Conservation (phyloP, 1,284 basidiomycete species). For the Rhodotorula sp. region DNA sequence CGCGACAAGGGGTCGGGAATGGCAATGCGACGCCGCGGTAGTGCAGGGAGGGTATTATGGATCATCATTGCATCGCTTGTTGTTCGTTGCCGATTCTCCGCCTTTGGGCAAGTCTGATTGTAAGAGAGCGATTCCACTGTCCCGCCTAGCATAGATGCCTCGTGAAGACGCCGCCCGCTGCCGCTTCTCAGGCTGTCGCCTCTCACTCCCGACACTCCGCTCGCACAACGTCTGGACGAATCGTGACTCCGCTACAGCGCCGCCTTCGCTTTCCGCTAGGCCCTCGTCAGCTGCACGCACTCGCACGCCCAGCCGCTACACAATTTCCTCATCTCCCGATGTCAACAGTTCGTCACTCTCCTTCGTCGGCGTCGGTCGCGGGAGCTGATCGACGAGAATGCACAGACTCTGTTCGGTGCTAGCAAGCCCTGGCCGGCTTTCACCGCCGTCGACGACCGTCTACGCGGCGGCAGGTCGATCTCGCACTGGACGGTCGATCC, state of each 20-base stretch:
- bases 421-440: conserved; percentile 44
- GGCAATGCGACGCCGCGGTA: background rate
- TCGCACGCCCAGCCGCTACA: no score
- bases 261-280: background rate
- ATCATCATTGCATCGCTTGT: background rate
- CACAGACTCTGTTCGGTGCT: conserved; percentile 8
- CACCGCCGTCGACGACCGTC: conserved; percentile 53
- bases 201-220: no score
- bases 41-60: background rate
- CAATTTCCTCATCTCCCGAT: background rate
- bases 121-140: no score
- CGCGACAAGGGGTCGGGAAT: background rate
- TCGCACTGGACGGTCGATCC: conserved; percentile 49
- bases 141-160: no score
- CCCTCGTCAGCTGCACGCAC: background rate
- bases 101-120: no score
- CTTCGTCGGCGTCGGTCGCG: background rate
- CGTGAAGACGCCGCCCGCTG: no score
- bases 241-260: no score
- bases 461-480: conserved; percentile 54
- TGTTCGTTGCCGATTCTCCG: background rate
- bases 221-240: no score
- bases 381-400: background rate
- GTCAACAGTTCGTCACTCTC: background rate
- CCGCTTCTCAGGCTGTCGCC: no score